Percentiles rank a stretch among this genome's conserved stretches.
These are phyloP conservation scores for Trifolium subterraneum DNA, from an alignment of 306 rosid genomes.

Conservation along the genomic window DNA sequence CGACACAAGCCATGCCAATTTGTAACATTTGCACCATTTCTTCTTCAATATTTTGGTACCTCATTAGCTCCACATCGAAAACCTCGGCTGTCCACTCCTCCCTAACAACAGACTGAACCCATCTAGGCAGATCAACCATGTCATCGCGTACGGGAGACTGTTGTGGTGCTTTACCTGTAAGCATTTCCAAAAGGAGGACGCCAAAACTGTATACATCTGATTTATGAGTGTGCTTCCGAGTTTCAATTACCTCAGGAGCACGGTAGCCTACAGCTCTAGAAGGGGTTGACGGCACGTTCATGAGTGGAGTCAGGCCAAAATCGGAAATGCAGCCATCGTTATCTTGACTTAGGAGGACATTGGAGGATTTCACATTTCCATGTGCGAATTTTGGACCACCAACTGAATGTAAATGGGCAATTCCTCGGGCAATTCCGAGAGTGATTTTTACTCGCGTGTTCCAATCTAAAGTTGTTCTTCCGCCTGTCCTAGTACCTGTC, in stretches of 20 bases:
- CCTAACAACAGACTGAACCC: slow-evolving; percentile 96
- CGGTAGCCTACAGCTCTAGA: slow-evolving; percentile 87
- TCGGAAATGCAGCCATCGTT: slow-evolving; percentile 77
- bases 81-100: slow-evolving; percentile 99
- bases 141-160: slow-evolving; percentile 87
- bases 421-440: slow-evolving; percentile 77
- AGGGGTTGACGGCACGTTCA: slow-evolving; percentile 76
- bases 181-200: slow-evolving; percentile 86
- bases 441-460: slow-evolving; percentile 70
- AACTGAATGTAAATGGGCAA: slow-evolving; percentile 76
- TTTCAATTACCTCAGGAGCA: slow-evolving; percentile 89
- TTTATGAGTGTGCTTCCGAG: slow-evolving; percentile 86
- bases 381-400: slow-evolving; percentile 90
- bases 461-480: slow-evolving; percentile 81
- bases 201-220: slow-evolving; percentile 95
- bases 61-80: slow-evolving; percentile 90
- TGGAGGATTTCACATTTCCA: slow-evolving; percentile 88
- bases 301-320: slow-evolving; percentile 85
- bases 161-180: slow-evolving; percentile 91
- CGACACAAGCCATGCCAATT: slow-evolving; percentile 94
- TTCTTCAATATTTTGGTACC: slow-evolving; percentile 88
- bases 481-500: slow-evolving; percentile 74
- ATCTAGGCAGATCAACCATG: slow-evolving; percentile 93
- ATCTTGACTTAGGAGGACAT: slow-evolving; percentile 82
- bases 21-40: slow-evolving; percentile 99